These are phyloP conservation scores for Hirsutella rhossiliensis DNA, from an alignment of 2,329 filamentous ascomycete genomes.

Conservation along the genomic window DNA sequence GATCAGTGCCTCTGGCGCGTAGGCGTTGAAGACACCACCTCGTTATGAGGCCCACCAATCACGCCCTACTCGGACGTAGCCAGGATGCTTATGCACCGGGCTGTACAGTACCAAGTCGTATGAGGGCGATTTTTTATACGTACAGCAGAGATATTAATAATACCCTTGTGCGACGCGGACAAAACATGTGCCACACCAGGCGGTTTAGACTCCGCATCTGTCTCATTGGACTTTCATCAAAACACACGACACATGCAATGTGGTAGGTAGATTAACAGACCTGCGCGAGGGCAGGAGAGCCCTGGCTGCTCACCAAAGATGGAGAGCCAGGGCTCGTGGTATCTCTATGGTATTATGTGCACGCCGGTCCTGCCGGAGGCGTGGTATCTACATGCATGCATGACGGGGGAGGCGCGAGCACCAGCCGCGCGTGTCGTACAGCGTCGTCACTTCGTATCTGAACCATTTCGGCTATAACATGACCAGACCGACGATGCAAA, in stretches of 20 bases:
- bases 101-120: no score
- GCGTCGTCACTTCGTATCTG: conserved; percentile 4
- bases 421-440: conserved; percentile 2
- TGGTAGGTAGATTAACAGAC: conserved; percentile 1
- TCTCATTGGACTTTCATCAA: no score
- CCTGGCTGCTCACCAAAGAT: background rate
- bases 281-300: background rate
- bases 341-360: conserved; percentile 5
- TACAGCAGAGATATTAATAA: no score
- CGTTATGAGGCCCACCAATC: no score
- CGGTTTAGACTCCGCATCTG: no score
- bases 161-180: no score
- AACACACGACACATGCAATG: background rate
- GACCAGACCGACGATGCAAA: conserved; percentile 23
- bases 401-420: background rate
- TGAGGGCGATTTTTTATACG: no score
- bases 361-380: conserved; percentile 5
- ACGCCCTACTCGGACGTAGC: no score
- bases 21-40: no score
- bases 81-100: no score
- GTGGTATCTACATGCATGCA: conserved; percentile 1
- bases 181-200: no score
- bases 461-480: conserved; percentile 13
- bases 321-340: conserved; percentile 1
- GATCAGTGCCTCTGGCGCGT: no score